A percentile compares a stretch with the other conserved stretches of the same genome.
Conservation (phyloP, 2,329 filamentous ascomycete species). For the Phialophora tarda region DNA sequence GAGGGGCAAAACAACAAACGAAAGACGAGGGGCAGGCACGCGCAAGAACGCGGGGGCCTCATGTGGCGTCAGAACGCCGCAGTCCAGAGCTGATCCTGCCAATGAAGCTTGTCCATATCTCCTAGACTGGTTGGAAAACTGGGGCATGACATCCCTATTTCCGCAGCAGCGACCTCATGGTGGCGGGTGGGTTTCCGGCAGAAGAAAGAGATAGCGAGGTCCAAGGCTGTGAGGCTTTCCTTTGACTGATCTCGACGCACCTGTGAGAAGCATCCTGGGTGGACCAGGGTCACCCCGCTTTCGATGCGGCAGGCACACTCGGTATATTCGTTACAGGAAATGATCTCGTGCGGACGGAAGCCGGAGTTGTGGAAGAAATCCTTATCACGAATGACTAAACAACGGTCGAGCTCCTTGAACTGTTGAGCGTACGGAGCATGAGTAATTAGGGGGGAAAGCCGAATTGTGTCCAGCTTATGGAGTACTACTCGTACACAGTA, state of each 20-base stretch:
- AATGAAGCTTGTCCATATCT: slow-evolving; percentile 8
- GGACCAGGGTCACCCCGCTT: too few relatives aligned
- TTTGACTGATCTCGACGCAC: not conserved
- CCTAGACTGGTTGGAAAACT: not conserved
- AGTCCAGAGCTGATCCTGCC: not conserved
- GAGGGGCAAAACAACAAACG: slow-evolving; percentile 3
- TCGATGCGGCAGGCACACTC: too few relatives aligned
- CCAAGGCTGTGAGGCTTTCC: not conserved
- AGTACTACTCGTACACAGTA: too few relatives aligned
- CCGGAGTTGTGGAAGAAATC: not conserved
- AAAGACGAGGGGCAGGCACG: slow-evolving; percentile 1
- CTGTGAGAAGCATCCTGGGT: too few relatives aligned
- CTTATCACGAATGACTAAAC: slow-evolving; percentile 6
- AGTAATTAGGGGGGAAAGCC: not conserved
- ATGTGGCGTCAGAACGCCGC: slow-evolving; percentile 6
- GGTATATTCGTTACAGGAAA: not conserved
- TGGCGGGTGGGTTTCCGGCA: not conserved
- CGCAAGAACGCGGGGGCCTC: not conserved
- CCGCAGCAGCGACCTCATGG: not conserved
- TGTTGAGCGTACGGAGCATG: not conserved
- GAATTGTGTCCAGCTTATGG: not conserved
- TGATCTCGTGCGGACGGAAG: not conserved
- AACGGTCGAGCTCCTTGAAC: not conserved
- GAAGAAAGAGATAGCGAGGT: slow-evolving; percentile 1
- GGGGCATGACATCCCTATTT: not conserved